phyloP scores from a whole-genome alignment of 352 stramenopile genomes.

The Albugo laibachii region DNA sequence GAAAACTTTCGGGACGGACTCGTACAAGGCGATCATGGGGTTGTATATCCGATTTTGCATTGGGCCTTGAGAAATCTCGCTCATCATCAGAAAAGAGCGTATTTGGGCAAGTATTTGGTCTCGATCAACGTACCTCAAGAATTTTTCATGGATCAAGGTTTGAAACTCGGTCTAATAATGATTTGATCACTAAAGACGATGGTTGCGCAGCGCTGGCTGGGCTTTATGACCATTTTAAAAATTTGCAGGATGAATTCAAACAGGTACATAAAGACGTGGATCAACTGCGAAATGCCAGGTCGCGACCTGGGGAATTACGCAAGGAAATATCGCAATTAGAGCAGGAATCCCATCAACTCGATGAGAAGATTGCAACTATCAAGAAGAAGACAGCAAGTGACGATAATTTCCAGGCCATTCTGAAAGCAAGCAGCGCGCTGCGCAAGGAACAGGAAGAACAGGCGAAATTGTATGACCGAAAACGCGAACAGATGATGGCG shows the following conservation, averaged over 20 bases:
- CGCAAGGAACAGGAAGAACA: slow-evolving; percentile 90
- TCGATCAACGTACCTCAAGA: slow-evolving; percentile 86
- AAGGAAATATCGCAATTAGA: slow-evolving; percentile 85
- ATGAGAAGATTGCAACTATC: slow-evolving; percentile 80
- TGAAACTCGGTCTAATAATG: background rate
- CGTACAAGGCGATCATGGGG: slow-evolving; percentile 55
- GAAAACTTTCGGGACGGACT: slow-evolving; percentile 63
- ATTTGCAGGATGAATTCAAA: slow-evolving; percentile 88
- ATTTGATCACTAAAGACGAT: background rate
- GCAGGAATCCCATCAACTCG: slow-evolving; percentile 77
- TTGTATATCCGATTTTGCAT: slow-evolving; percentile 85
- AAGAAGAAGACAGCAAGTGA: slow-evolving; percentile 75
- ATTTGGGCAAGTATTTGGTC: slow-evolving; percentile 83
- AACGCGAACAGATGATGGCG: slow-evolving; percentile 74
- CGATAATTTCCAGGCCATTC: slow-evolving; percentile 73
- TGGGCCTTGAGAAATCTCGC: slow-evolving; percentile 80
- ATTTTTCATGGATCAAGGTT: slow-evolving; percentile 79
- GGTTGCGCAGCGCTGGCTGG: slow-evolving; percentile 23
- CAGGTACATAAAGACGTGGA: slow-evolving; percentile 81
- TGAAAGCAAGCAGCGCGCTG: slow-evolving; percentile 78
- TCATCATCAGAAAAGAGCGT: slow-evolving; percentile 83
- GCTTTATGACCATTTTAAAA: slow-evolving; percentile 82
- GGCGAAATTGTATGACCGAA: slow-evolving; percentile 75
- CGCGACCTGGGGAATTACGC: slow-evolving; percentile 62
- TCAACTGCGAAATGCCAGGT: slow-evolving; percentile 48